Evolutionary conservation across 805 yeast species (phyloP), one percentile per base, ranked within the genome.

Genomic region (Myxozyma kluyveri): DNA sequence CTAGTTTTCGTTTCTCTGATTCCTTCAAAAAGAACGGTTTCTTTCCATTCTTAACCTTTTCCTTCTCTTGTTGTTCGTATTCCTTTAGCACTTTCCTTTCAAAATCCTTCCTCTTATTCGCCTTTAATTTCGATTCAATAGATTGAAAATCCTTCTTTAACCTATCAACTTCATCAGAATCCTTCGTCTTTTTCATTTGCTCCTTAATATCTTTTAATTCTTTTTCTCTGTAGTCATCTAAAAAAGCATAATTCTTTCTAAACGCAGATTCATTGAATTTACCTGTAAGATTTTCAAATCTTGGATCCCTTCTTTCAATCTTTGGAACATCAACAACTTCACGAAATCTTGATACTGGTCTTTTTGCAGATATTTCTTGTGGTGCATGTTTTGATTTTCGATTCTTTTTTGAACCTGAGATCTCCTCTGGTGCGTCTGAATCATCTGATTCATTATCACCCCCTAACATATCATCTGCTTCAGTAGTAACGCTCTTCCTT

Each of bases 221-320:
- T 6, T 74, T 68, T 58, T 83, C 75, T 67, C 98, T 77, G 67
- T 93, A 93, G 36, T 85, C 89, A 67, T 89, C 96, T 52, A 93
- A 71, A 65, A 93, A 93, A 40, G 80, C 77, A 71, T 93, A 93
- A 63, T 91, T 83, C 63, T 81, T 79, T 54, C 97, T 75, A 17
- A 86, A 78, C 52, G 76, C 74, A 29, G 74, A 71, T 52, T 79
- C 70, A 65, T 90, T 91, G 0, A 93, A 87, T 61, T 81, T 84
- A 51, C 98, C 98, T 57, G 81, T 81, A 0, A 96, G 89, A 2
- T 91, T 78, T 68, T 93, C 96, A 67, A 93, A 93, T 61, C 99
- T 76, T 31, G 95, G 84, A 71, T 93, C 99, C 44, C 80, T 77
- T 62, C 45, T 67, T 62, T 50, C 69, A 65, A 59, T 67, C 27